These are phyloP conservation scores for Aureobasidium vineae DNA, from an alignment of 2,329 filamentous ascomycete genomes.

Conservation along the genomic window DNA sequence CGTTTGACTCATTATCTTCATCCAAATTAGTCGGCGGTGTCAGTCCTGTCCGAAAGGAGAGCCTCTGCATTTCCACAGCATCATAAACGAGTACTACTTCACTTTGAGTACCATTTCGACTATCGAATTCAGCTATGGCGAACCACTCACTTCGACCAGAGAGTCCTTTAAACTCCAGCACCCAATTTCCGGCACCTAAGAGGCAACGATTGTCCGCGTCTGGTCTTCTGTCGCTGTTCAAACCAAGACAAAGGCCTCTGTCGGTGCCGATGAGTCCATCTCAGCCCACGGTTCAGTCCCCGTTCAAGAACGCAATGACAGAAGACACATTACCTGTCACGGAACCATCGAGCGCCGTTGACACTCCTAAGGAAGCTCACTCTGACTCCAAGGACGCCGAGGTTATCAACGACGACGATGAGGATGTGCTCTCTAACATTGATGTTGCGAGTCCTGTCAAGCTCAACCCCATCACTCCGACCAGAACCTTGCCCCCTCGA, in stretches of 20 bases:
- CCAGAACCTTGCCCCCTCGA: constrained; percentile 31
- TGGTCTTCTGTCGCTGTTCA: constrained; percentile 22
- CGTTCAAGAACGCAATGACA: background rate
- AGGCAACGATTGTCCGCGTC: constrained; percentile 18
- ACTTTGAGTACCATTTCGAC: background rate
- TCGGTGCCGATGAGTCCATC: background rate
- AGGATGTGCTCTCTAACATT: constrained; percentile 19
- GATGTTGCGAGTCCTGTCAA: constrained; percentile 4
- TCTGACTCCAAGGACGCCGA: background rate
- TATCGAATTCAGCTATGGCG: background rate
- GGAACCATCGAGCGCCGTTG: background rate
- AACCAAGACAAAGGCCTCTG: constrained; percentile 16
- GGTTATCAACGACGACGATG: constrained; percentile 11
- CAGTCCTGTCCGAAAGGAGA: background rate
- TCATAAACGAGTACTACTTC: background rate
- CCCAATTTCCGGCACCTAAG: background rate
- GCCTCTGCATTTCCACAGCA: background rate
- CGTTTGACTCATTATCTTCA: constrained; percentile 14
- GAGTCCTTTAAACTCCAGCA: background rate
- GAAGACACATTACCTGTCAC: background rate
- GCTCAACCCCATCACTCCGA: constrained; percentile 14
- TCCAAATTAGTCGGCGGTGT: background rate
- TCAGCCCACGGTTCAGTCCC: background rate
- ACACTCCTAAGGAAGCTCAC: background rate
- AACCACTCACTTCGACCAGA: constrained; percentile 1